Percentiles rank a stretch among this genome's conserved stretches.
These are phyloP conservation scores for Trichoderma orchidacearum DNA, from an alignment of 495 filamentous ascomycete species.

Conservation along the genomic window DNA sequence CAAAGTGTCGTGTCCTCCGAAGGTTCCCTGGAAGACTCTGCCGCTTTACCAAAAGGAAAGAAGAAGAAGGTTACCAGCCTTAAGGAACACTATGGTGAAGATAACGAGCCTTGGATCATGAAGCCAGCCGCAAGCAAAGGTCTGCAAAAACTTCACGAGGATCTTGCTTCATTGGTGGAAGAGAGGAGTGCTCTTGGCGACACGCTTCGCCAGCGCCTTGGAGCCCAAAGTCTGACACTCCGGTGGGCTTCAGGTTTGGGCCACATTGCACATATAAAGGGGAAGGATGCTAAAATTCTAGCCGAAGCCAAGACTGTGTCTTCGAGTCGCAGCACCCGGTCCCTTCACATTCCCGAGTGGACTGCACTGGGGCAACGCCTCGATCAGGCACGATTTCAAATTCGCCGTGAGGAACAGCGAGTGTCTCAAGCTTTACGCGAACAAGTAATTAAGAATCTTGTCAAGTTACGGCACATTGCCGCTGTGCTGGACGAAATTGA, in stretches of 20 bases:
- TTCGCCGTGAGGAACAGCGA: constrained; percentile 65
- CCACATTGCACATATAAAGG: constrained; percentile 83
- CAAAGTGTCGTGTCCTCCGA: constrained; percentile 50
- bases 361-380: constrained; percentile 60
- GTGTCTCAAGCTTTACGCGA: constrained; percentile 58
- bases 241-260: constrained; percentile 74
- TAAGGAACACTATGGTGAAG: constrained; percentile 35
- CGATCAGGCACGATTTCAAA: constrained; percentile 58
- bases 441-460: constrained; percentile 62
- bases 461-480: constrained; percentile 77
- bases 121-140: constrained; percentile 52
- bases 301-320: constrained; percentile 47
- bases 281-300: constrained; percentile 45
- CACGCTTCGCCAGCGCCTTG: constrained; percentile 36
- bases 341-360: constrained; percentile 78
- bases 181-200: constrained; percentile 47
- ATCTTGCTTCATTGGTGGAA: constrained; percentile 40
- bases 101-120: constrained; percentile 76
- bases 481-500: constrained; percentile 84
- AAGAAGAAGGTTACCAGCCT: constrained; percentile 28
- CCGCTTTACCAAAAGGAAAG: constrained; percentile 26
- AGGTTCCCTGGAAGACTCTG: constrained; percentile 28
- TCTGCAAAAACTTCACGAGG: constrained; percentile 51
- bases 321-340: constrained; percentile 69
- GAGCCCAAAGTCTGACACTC: constrained; percentile 51